phyloP scores from a whole-genome alignment of 805 yeast species.

The Candida wancherniae region DNA sequence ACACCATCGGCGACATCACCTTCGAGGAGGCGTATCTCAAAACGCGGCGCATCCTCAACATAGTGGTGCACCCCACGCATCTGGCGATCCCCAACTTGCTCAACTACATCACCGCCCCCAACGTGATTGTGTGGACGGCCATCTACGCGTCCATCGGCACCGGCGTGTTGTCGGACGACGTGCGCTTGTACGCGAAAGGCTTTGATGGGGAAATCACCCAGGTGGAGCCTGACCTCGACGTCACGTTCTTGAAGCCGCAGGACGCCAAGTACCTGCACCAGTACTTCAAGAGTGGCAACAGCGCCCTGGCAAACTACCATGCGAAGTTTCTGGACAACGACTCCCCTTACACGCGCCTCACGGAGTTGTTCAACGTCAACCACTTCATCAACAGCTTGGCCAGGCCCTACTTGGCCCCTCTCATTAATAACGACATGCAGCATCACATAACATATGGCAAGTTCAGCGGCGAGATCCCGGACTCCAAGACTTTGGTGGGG shows the following conservation, averaged over 20 bases:
- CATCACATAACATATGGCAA: slow-evolving; percentile 48
- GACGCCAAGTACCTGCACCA: slow-evolving; percentile 45
- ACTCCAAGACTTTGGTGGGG: slow-evolving; percentile 8
- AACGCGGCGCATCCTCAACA: slow-evolving; percentile 75
- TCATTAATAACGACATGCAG: slow-evolving; percentile 75
- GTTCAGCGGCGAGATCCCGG: slow-evolving; percentile 18
- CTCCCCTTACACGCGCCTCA: slow-evolving; percentile 76
- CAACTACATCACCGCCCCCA: slow-evolving; percentile 91
- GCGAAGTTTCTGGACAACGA: slow-evolving; percentile 50
- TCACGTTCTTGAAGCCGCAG: slow-evolving; percentile 39
- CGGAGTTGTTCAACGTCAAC: slow-evolving; percentile 92
- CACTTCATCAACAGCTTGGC: slow-evolving; percentile 89
- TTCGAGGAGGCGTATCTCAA: slow-evolving; percentile 88
- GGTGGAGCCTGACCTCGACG: slow-evolving; percentile 40
- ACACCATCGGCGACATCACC: slow-evolving; percentile 74
- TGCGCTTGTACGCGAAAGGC: slow-evolving; percentile 55
- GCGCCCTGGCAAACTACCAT: slow-evolving; percentile 26
- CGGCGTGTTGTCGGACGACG: slow-evolving; percentile 56
- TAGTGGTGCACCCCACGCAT: slow-evolving; percentile 78
- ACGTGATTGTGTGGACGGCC: slow-evolving; percentile 78
- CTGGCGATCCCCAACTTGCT: slow-evolving; percentile 65
- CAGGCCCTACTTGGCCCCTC: slow-evolving; percentile 88
- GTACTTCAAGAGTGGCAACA: slow-evolving; percentile 25
- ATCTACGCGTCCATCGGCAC: slow-evolving; percentile 80
- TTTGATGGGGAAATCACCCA: slow-evolving; percentile 57